A percentile compares a stretch with the other conserved stretches of the same genome.
These are phyloP conservation scores for Sambucus nigra DNA, from an alignment of 129 eudicot species.

Conservation along the genomic window DNA sequence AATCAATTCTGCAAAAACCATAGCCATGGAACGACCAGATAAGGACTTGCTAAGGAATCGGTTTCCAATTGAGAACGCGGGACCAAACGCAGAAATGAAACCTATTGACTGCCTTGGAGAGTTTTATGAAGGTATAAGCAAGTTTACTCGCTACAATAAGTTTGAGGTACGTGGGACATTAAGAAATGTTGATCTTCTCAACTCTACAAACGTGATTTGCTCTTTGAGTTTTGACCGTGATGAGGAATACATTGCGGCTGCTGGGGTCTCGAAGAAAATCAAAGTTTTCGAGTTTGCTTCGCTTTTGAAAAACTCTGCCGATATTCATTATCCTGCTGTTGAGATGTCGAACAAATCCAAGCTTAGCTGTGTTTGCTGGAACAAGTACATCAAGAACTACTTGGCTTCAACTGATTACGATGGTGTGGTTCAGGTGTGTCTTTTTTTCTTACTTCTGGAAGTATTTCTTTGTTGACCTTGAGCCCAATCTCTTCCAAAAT, in stretches of 20 bases:
- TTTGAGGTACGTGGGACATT: constrained; percentile 35
- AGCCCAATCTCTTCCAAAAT: no score
- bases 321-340: constrained; percentile 45
- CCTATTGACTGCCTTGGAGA: constrained; percentile 20
- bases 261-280: constrained; percentile 55
- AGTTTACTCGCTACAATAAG: constrained; percentile 40
- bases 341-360: constrained; percentile 48
- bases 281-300: constrained; percentile 43
- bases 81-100: constrained; percentile 3
- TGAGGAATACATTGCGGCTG: constrained; percentile 55
- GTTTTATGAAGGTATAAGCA: constrained; percentile 41
- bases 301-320: constrained; percentile 30
- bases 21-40: constrained; percentile 15
- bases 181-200: constrained; percentile 26
- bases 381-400: constrained; percentile 36
- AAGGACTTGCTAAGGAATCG: constrained; percentile 19
- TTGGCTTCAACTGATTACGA: constrained; percentile 63
- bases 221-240: constrained; percentile 63
- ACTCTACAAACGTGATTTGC: constrained; percentile 33
- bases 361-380: constrained; percentile 57
- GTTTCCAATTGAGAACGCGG: neutral
- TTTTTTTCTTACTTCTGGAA: neutral
- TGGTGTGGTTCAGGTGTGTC: constrained; percentile 53
- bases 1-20: constrained; percentile 9
- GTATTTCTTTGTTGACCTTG: no score